phyloP scores from a whole-genome alignment of 1,284 basidiomycete species.

The Macrocystidia cucumis region DNA sequence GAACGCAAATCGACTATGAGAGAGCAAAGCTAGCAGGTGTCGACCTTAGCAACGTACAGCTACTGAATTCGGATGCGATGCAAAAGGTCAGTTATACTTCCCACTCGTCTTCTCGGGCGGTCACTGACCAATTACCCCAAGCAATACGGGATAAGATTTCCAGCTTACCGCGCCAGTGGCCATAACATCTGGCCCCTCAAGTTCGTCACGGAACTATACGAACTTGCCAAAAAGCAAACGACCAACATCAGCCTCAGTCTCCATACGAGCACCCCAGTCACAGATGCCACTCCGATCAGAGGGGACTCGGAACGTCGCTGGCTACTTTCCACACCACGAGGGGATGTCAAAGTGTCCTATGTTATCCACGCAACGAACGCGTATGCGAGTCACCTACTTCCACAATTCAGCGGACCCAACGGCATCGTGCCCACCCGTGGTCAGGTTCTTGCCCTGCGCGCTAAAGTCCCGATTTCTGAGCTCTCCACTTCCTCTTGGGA shows the following conservation, averaged over 20 bases:
- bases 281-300: constrained; percentile 24
- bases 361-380: constrained; percentile 80
- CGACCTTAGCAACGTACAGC: constrained; percentile 34
- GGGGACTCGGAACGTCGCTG: constrained; percentile 26
- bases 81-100: constrained; percentile 27
- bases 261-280: constrained; percentile 68
- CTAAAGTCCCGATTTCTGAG: constrained; percentile 28
- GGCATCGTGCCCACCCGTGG: constrained; percentile 70
- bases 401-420: constrained; percentile 41
- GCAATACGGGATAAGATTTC: constrained; percentile 48
- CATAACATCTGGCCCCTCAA: constrained; percentile 77
- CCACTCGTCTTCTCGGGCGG: neutral
- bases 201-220: constrained; percentile 59
- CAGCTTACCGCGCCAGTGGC: constrained; percentile 41
- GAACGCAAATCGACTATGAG: constrained; percentile 35
- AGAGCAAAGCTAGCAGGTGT: constrained; percentile 50
- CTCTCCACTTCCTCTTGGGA: constrained; percentile 35
- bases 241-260: constrained; percentile 36
- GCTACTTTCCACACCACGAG: constrained; percentile 51
- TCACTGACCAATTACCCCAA: constrained; percentile 16
- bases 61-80: constrained; percentile 42
- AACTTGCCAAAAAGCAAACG: constrained; percentile 25
- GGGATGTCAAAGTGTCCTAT: constrained; percentile 44
- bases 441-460: constrained; percentile 60
- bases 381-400: constrained; percentile 62